Evolutionary conservation across 1,284 basidiomycete species (phyloP).

Genomic region (Pyrrhoderma noxium): DNA sequence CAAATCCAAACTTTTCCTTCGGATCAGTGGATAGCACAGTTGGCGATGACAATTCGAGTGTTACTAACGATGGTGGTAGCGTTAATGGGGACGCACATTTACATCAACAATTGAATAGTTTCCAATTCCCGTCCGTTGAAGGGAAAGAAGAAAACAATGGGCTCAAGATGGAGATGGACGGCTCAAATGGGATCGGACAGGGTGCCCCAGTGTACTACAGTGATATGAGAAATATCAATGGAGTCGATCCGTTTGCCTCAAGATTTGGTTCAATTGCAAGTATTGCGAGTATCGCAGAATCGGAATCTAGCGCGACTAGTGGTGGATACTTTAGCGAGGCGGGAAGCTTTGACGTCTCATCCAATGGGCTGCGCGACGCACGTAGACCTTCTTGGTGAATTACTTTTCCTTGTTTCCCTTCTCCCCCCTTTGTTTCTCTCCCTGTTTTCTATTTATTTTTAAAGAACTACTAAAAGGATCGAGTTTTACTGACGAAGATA

Average conservation of each 20-base stretch:
- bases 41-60: conserved; percentile 28
- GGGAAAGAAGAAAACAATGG: conserved; percentile 7
- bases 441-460: no score
- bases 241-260: conserved; percentile 35
- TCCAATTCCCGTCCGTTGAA: conserved; percentile 9
- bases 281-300: conserved; percentile 37
- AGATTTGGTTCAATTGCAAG: conserved; percentile 56
- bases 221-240: conserved; percentile 2
- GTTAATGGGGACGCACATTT: conserved; percentile 3
- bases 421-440: conserved; percentile 17
- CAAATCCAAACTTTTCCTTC: conserved; percentile 60
- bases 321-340: conserved; percentile 40
- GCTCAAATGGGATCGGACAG: not conserved
- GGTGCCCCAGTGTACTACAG: conserved; percentile 1
- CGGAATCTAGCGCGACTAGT: conserved; percentile 45
- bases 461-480: no score
- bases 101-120: conserved; percentile 5
- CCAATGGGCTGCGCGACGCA: conserved; percentile 26
- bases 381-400: conserved; percentile 46
- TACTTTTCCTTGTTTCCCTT: not conserved
- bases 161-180: conserved; percentile 12
- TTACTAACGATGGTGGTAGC: conserved; percentile 24
- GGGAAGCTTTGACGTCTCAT: conserved; percentile 30
- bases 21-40: conserved; percentile 34
- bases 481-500: no score